phyloP scores from a whole-genome alignment of 2,329 filamentous ascomycete species.

The Fonsecaea monophora region DNA sequence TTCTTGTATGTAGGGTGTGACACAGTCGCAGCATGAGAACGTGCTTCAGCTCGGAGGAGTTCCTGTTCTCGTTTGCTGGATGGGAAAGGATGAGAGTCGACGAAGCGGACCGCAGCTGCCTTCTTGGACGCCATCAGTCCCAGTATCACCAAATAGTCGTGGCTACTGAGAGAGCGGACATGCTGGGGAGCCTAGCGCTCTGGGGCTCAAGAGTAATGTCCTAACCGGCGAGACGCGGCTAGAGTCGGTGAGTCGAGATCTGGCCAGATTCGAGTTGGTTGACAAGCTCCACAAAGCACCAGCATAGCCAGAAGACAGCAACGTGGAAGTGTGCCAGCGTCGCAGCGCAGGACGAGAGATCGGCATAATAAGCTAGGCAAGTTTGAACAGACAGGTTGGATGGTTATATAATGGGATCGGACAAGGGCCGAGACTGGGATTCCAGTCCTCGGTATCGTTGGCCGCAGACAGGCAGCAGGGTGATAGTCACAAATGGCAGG shows the following conservation, averaged over 20 bases:
- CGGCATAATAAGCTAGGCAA: background rate
- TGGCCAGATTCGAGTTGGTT: background rate
- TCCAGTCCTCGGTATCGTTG: background rate
- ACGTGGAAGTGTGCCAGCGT: background rate
- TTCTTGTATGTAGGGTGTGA: conserved; percentile 15
- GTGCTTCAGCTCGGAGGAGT: background rate
- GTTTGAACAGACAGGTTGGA: background rate
- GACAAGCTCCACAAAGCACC: background rate
- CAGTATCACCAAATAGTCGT: background rate
- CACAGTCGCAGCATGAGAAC: conserved; percentile 13
- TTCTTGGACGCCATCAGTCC: conserved; percentile 7
- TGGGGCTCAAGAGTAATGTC: background rate
- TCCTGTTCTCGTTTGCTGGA: conserved; percentile 19
- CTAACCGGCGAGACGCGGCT: background rate
- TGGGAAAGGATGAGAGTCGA: conserved; percentile 16
- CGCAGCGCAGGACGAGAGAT: background rate
- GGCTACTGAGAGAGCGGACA: background rate
- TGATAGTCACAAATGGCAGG: background rate
- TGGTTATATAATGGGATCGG: background rate
- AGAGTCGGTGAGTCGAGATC: background rate
- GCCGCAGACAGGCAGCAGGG: conserved; percentile 2
- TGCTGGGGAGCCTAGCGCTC: background rate
- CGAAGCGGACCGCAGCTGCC: conserved; percentile 12
- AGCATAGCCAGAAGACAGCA: background rate
- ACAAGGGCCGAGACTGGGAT: background rate